A percentile compares a stretch with the other conserved stretches of the same genome.
phyloP scores from a whole-genome alignment of 805 yeast genomes.

The Candida stauntonica region DNA sequence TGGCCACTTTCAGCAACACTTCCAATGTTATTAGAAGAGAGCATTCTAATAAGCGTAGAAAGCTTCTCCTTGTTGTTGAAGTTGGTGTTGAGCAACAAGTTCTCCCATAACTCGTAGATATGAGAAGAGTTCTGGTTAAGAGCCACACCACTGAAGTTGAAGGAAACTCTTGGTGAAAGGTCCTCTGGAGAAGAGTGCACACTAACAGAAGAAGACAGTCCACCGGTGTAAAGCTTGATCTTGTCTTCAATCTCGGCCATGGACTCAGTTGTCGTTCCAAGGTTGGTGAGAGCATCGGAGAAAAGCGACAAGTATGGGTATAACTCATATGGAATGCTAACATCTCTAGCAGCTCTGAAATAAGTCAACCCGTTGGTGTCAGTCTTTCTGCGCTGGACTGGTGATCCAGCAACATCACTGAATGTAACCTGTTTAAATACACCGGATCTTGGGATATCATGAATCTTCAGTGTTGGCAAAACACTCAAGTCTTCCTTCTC shows the following conservation, averaged over 20 bases:
- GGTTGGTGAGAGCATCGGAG: conserved; percentile 71
- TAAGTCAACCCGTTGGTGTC: conserved; percentile 82
- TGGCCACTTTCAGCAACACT: conserved; percentile 87
- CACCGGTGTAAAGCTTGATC: conserved; percentile 82
- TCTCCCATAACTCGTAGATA: conserved; percentile 62
- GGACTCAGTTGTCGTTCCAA: conserved; percentile 72
- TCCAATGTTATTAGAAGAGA: conserved; percentile 74
- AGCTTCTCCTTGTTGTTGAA: conserved; percentile 67
- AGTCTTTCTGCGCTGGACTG: conserved; percentile 45
- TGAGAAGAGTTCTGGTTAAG: conserved; percentile 58
- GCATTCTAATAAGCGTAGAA: conserved; percentile 62
- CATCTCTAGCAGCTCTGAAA: conserved; percentile 58
- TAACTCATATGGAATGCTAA: conserved; percentile 57
- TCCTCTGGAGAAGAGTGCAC: conserved; percentile 55
- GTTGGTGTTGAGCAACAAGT: conserved; percentile 65
- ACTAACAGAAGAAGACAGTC: conserved; percentile 59
- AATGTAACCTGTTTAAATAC: conserved; percentile 31
- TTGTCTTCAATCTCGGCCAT: conserved; percentile 83
- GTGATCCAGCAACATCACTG: conserved; percentile 27
- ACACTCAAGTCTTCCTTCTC: conserved; percentile 69
- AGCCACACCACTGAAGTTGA: conserved; percentile 63
- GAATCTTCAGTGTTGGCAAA: conserved; percentile 70
- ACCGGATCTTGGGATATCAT: conserved; percentile 65
- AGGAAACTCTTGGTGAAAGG: conserved; percentile 44
- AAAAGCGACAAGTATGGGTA: conserved; percentile 73